Evolutionary conservation across 768 basidiomycete genomes (phyloP).

Genomic region (Russula griseocarnosa): DNA sequence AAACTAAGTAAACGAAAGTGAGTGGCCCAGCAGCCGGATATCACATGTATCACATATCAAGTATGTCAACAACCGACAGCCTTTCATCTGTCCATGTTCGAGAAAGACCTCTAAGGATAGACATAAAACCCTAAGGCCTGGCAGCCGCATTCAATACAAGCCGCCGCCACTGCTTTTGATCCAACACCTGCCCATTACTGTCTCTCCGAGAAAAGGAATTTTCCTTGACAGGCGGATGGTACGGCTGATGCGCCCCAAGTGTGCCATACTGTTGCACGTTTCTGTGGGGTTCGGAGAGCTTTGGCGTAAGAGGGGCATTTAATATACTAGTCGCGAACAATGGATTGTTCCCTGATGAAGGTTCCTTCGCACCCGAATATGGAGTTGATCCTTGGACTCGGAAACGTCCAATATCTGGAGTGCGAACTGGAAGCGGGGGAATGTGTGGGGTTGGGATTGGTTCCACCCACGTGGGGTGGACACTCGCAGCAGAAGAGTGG

Average conservation of each 20-base stretch:
- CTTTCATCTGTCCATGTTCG: neutral
- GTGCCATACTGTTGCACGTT: neutral
- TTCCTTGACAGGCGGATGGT: neutral
- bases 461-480: slow-evolving; percentile 17
- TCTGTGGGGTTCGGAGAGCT: neutral
- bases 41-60: neutral
- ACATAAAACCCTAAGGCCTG: neutral
- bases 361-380: neutral
- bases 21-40: neutral
- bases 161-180: slow-evolving; percentile 15
- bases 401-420: neutral
- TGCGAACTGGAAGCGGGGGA: neutral
- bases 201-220: neutral
- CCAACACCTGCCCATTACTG: slow-evolving; percentile 11
- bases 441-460: neutral
- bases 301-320: neutral
- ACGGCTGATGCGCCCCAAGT: neutral
- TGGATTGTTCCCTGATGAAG: neutral
- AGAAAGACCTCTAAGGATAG: neutral
- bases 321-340: neutral
- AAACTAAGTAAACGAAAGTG: neutral
- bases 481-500: slow-evolving; percentile 15
- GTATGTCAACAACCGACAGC: neutral
- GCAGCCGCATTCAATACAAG: slow-evolving; percentile 19
- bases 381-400: neutral